These are phyloP conservation scores for Handroanthus guayacan DNA, from an alignment of 257 asterid species.

Conservation along the genomic window DNA sequence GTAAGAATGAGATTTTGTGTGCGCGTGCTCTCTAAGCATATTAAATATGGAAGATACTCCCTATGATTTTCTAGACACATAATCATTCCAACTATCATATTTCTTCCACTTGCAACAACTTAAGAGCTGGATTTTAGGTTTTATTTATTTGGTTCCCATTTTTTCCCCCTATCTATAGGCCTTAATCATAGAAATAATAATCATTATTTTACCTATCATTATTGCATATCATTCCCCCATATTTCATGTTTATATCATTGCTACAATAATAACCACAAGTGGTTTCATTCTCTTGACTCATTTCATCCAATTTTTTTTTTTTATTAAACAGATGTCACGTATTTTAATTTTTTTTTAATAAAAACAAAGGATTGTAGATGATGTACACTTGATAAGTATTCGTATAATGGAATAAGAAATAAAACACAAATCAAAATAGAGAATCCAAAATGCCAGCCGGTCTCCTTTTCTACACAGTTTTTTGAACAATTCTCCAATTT, in stretches of 20 bases:
- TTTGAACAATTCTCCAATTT: neutral
- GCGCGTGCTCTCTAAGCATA: conserved; percentile 60
- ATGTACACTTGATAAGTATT: too few relatives aligned
- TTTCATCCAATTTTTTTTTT: too few relatives aligned
- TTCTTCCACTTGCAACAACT: conserved; percentile 61
- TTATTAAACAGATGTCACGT: too few relatives aligned
- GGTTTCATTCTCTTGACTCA: neutral
- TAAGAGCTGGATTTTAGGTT: conserved; percentile 51
- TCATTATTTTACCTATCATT: conserved; percentile 36
- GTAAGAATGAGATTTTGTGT: conserved; percentile 48
- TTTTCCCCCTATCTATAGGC: neutral
- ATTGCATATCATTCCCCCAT: conserved; percentile 32
- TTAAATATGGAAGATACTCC: conserved; percentile 28
- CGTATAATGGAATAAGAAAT: too few relatives aligned
- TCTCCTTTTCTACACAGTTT: neutral
- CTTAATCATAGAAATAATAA: conserved; percentile 21
- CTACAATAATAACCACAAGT: conserved; percentile 35
- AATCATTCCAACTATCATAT: conserved; percentile 57
- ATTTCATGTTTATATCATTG: conserved; percentile 37
- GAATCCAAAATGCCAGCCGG: neutral
- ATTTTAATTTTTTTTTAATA: too few relatives aligned
- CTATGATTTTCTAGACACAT: conserved; percentile 40
- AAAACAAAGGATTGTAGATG: too few relatives aligned
- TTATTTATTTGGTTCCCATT: neutral
- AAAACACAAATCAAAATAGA: too few relatives aligned